Evolutionary conservation across 805 yeast species (phyloP).

Genomic region (Ogataea wickerhamii): DNA sequence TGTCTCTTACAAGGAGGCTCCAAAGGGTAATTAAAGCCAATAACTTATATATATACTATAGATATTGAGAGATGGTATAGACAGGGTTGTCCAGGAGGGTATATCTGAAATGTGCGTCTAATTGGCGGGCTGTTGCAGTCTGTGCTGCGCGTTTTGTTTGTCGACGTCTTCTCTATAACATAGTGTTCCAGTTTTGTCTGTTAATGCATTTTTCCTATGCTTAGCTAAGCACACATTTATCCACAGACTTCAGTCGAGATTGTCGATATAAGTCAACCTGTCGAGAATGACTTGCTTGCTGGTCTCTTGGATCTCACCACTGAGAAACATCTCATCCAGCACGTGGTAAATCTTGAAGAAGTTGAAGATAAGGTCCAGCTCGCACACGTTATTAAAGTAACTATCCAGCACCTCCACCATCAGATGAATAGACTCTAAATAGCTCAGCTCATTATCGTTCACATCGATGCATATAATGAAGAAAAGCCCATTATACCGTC

Average conservation of each 20-base stretch:
- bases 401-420: constrained; percentile 85
- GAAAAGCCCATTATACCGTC: constrained; percentile 88
- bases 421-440: constrained; percentile 79
- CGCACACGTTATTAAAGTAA: constrained; percentile 88
- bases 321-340: constrained; percentile 81
- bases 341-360: constrained; percentile 80
- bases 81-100: background rate
- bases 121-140: background rate
- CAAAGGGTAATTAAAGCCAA: constrained; percentile 47
- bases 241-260: constrained; percentile 41
- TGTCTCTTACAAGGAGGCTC: constrained; percentile 97
- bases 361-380: constrained; percentile 87
- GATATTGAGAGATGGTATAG: constrained; percentile 1
- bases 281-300: constrained; percentile 65
- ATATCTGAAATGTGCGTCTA: background rate
- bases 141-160: background rate
- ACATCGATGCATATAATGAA: constrained; percentile 80
- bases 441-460: constrained; percentile 78
- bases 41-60: constrained; percentile 8
- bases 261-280: constrained; percentile 62
- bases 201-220: constrained; percentile 2
- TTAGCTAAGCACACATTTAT: background rate
- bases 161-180: background rate
- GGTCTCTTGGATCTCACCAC: constrained; percentile 89
- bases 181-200: constrained; percentile 1